Evolutionary conservation across 1,284 basidiomycete species (phyloP), one percentile per base, ranked within the genome.

Genomic region (Puccinia triticina): DNA sequence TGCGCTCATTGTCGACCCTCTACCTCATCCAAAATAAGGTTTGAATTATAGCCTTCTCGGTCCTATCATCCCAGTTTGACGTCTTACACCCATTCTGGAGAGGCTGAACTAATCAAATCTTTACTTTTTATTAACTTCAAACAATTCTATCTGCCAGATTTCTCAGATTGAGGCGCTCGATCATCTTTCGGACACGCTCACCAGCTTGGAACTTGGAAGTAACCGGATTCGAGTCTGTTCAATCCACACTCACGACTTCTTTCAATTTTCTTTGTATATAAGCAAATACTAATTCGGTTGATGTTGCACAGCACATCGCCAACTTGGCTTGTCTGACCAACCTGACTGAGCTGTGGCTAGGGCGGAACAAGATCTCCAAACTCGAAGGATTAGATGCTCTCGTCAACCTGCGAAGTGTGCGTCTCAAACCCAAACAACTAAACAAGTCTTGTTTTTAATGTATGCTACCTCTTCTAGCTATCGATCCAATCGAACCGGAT

Each of bases 401-500:
- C 23, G 66, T 78, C 34, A 74, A 73, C 69, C 50, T 78, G 10
- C 71, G 57, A 66, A 69, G 34, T 74, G 57, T 73, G n/a, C 23
- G 72, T 55, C 21, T 29, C 48, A 40, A 48, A 5, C 26, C 8
- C 32, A 29, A 34, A 10, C 10, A 40, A 34, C 2, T 5, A 43
- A 12, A 48, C 8, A 40, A 26, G 11, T 53, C 77, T 55, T 26
- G 2, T 3, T 61, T 21, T 23, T 23, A 37, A 55, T 26, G 26
- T 7, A 32, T 66, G 59, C 2, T 5, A n/a, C 23, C 8, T 86
- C n/a, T 83, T 84, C 0, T 83, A 86, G 29, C 83, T 87, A 0
- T 86, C 85, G n/a, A 87, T 87, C 34, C 87, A 87, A 83, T 86
- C 85, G 16, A 87, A 87, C 67, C 84, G 87, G 12, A 85, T 87